Base-by-base conservation (phyloP, 768 basidiomycete genomes). In the Gymnopilus junonius region DNA sequence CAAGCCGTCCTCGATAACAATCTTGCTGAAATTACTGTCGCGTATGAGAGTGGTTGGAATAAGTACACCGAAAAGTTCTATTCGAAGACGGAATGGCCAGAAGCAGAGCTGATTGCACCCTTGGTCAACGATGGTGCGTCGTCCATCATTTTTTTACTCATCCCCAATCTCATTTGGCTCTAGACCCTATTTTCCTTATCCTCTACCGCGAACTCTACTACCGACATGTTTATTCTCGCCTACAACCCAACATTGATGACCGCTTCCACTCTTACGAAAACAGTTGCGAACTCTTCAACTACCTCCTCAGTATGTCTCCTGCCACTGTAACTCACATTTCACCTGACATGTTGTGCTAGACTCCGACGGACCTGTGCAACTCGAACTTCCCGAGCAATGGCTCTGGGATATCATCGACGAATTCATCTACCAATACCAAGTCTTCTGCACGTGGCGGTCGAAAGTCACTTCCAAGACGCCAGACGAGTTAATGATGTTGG, bases 21-120 rank as follows among this genome's bases (percentile, higher is more conserved):
- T 76, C 85, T 97, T 2, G 81, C 88, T 4, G 92, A 95, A 70
- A 97, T 99, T 67, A 94, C 93, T 4, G 83, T 90, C 21, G 94
- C 95, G 55, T 99, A 99, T 72, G 96, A 98, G 79, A 94, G 91
- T 55, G 95, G 95, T 5, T 99, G 96, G 96, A 97, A 95, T 77
- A 90, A 92, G 65, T 88, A 96, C 73, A 97, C 97, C 0, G 94
- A 97, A 81, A 95, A 96, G 80, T 95, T 91, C 80, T 99, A 97
- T 71, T 76, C 94, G 6, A 93, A 91, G 74, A 89, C 88, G 2
- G 97, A 99, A 74, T 99, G 97, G 97, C 97, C 97, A 0, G 95
- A 98, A 74, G 95, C 95, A 6, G 97, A 99, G 79, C 79, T 94
- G 63, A 94, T 99, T 71, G 92, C 95, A 4, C 95, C 95, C 5